Evolutionary conservation across 805 yeast species (phyloP).

Genomic region (Henningerozyma blattae): DNA sequence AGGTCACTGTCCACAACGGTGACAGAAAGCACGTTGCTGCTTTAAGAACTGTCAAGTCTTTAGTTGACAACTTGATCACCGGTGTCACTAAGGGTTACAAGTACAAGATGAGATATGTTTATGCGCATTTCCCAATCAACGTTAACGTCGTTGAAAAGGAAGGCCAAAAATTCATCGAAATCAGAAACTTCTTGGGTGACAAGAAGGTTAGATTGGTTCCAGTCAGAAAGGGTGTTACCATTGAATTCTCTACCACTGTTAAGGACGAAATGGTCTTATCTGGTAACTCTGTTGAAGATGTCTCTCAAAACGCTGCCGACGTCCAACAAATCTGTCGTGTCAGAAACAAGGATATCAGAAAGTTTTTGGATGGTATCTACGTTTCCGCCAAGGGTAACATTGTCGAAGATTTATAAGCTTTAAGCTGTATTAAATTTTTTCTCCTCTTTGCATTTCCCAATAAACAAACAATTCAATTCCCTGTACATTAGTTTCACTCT

Average conservation of each 20-base stretch:
- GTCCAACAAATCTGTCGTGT: constrained; percentile 96
- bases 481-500: neutral
- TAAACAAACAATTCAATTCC: too few relatives aligned
- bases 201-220: constrained; percentile 86
- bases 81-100: constrained; percentile 99
- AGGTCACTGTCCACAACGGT: constrained; percentile 93
- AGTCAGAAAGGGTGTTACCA: constrained; percentile 80
- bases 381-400: constrained; percentile 92
- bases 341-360: constrained; percentile 99
- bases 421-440: too few relatives aligned
- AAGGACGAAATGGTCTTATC: constrained; percentile 89
- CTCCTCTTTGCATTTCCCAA: neutral
- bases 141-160: constrained; percentile 82
- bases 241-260: constrained; percentile 68
- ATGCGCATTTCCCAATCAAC: constrained; percentile 99
- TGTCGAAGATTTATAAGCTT: constrained; percentile 39
- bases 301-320: constrained; percentile 97
- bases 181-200: constrained; percentile 99
- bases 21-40: constrained; percentile 99
- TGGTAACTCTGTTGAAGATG: constrained; percentile 61
- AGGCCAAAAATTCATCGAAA: constrained; percentile 68
- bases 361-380: constrained; percentile 99
- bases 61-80: constrained; percentile 84
- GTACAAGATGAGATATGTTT: constrained; percentile 99
- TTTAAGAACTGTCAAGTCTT: constrained; percentile 95